phyloP scores from a whole-genome alignment of 352 stramenopile genomes.

The Phytophthora boehmeriae region DNA sequence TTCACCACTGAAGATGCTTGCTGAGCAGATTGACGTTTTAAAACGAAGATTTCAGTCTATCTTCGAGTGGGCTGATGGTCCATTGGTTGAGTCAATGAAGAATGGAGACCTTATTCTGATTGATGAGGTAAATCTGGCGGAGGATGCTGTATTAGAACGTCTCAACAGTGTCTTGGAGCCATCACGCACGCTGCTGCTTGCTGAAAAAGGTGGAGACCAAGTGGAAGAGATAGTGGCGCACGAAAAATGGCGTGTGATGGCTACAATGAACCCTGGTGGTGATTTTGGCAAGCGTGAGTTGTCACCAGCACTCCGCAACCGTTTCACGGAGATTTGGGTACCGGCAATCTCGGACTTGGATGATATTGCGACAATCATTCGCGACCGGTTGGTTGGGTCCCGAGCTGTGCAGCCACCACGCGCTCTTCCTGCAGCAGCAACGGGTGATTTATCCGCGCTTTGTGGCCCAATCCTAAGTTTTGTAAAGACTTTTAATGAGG shows the following conservation, averaged over 20 bases:
- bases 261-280: conserved; percentile 99
- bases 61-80: conserved; percentile 99
- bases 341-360: conserved; percentile 91
- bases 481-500: conserved; percentile 95
- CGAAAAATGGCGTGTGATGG: conserved; percentile 97
- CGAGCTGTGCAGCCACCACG: conserved; percentile 6
- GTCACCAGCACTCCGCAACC: conserved; percentile 97
- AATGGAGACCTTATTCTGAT: conserved; percentile 98
- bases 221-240: conserved; percentile 90
- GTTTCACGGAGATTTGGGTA: conserved; percentile 99
- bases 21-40: conserved; percentile 59
- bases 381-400: conserved; percentile 62
- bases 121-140: conserved; percentile 99
- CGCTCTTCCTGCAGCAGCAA: neutral
- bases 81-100: conserved; percentile 97
- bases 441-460: conserved; percentile 40
- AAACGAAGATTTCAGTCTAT: conserved; percentile 89
- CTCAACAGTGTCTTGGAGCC: conserved; percentile 99
- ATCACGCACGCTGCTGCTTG: conserved; percentile 95
- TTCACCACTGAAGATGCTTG: conserved; percentile 20
- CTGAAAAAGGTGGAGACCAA: conserved; percentile 97
- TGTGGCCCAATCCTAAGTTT: conserved; percentile 95
- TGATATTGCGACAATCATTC: conserved; percentile 95
- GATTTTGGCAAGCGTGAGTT: conserved; percentile 99
- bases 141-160: conserved; percentile 99